Evolutionary conservation across 345 rosid genomes (phyloP), one percentile per base, ranked within the genome.

Genomic region (Boechera stricta): DNA sequence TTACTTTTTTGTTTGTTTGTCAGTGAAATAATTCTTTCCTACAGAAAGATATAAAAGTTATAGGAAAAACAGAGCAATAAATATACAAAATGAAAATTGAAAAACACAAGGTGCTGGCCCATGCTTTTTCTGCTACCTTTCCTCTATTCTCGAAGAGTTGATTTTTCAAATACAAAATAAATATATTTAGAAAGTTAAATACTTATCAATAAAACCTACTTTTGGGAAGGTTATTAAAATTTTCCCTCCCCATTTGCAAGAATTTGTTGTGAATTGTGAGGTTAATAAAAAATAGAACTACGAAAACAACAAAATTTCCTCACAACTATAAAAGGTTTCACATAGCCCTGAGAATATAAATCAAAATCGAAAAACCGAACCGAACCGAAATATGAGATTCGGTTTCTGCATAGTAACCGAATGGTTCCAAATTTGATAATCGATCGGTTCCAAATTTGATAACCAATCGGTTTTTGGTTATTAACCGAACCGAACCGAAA

Each of bases 101-200:
- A 72, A 57, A 57, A 72, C 72, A 65, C 73, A 66, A 78, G 41
- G 73, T 8, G 39, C 68, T 47, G 36, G 57, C 77, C 81, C 74
- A 78, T 72, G 73, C 63, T 77, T 78, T 69, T 58, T 32, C 72
- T 55, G 52, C 72, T 16, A 42, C 77, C 54, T 58, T 45, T 71
- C 33, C n/a, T 71, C 61, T 18, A 31, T 57, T 57, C 12, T 47
- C 66, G 8, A 48, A n/a, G 63, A 57, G 49, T 65, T 78, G 77
- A 64, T 36, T 56, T 77, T 72, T 77, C 62, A 47, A 77, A 64
- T 8, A 47, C 65, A 55, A 35, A 35, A 55, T 54, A n/a, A 29
- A 62, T 15, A n/a, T 31, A 7, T 8, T 53, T 28, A 41, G 49
- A 45, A 45, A 45, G 49, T 13, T 42, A 7, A 36, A 1, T 36